Base-by-base conservation (phyloP, 345 rosid genomes). In the Boechera stricta region DNA sequence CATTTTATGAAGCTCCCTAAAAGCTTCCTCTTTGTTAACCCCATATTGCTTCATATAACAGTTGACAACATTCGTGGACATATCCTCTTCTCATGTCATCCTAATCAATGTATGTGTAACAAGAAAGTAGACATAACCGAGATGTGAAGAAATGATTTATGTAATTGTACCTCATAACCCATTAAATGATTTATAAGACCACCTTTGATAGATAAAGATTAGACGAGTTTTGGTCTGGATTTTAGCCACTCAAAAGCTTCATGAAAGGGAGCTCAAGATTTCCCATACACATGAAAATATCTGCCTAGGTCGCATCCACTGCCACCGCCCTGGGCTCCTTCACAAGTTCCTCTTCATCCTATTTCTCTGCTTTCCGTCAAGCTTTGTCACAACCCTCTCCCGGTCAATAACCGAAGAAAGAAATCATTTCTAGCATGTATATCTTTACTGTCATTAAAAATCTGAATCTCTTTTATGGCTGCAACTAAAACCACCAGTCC, bases 31-130 rank as follows among this genome's bases (percentile, higher is more conserved):
- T 66, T 78, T 2, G 5, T 48, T 71, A 54, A 72, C 68, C 18
- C 51, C 67, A 58, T 78, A 31, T 15, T 78, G 81, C 39, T 78
- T 78, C 67, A 58, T 78, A 58, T 78, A 72, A 5, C 69, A 65
- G 36, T 56, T 48, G 4, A 78, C 12, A 5, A 49, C 73, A 2
- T 7, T 71, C 0, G 45, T 12, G 24, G 21, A 73, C 39, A 48
- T 38, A 49, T 24, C 81, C 64, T 51, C 77, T 72, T 2, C 65
- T 56, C 58, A 49, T 69, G 83, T 81, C 79, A 80, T 85, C 87
- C 76, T 69, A 42, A n/a, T 44, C 52, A 67, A 49, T 5, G 6
- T 32, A 5, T 64, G 24, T 18, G 24, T 16, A 9, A 60, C n/a
- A 36, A 60, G 29, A 60, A 35, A 35, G 0, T 16, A 3, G 39